Evolutionary conservation across 495 filamentous ascomycete species (phyloP), one percentile per base, ranked within the genome.

Genomic region (Podospora pseudocomata): DNA sequence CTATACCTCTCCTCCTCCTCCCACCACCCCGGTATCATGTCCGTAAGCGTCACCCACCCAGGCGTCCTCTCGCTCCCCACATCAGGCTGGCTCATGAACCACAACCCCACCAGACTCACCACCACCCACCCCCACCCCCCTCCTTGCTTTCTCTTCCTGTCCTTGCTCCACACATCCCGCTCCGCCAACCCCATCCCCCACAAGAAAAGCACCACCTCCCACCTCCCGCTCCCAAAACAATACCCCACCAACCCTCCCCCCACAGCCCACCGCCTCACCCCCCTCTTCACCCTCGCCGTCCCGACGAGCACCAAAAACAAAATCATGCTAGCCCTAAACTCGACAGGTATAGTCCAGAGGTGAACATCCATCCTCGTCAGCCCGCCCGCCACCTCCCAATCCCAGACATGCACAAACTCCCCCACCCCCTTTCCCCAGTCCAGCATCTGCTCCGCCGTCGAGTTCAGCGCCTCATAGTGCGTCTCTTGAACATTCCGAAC

Each of bases 271-370:
- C 80, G 65, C 16, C 73, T 23, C 34, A 69, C n/a, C 9, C 4
- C 59, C 0, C 71, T 74, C 34, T 70, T 74, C 39, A 81, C 53
- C 58, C 76, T 68, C 18, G 71, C 74, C 3, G 75, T 77, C 9
- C 82, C 89, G 3, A 90, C 68, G 30, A 87, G 80, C 1, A 82
- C 81, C 59, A 89, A 72, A 75, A 91, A 91, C 4, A 91, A 80
- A 60, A 89, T 78, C 68, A 91, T 84, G 9, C 87, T 89, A 67
- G 84, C 84, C 63, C 86, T 80, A 68, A 90, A 89, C 73, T 91
- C 89, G 28, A 91, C 83, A 0, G 89, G 89, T n/a, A 91, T 89
- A 27, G 89, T 91, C 89, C 89, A 91, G 0, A 91, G 78, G 68
- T 90, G 88, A 5, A 87, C 84, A 63, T 91, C 89, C 71, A 90